Evolutionary conservation across 2,329 filamentous ascomycete species (phyloP), one percentile per base, ranked within the genome.

Genomic region (Chrysosphaeria jannelii): DNA sequence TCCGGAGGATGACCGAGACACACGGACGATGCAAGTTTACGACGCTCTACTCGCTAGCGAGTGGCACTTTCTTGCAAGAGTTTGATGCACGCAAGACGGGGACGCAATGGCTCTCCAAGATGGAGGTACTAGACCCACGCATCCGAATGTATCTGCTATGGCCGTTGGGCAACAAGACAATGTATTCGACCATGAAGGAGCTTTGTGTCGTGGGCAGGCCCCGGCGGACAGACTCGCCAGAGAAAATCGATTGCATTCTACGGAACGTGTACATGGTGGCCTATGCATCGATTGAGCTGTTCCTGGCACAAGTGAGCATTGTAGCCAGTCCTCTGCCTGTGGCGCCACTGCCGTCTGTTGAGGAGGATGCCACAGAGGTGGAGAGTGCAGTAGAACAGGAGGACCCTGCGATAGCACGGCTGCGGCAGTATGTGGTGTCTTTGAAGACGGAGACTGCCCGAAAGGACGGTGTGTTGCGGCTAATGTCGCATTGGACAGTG

Each of bases 401-500:
- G 5, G 39, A 45, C 19, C 28, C 34, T 9, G 33, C 36, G 3
- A 35, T 44, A 3, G 26, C 35, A 6, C 38, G 44, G 8, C 33
- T 47, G 19, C 39, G 42, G 5, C 37, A 38, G 23, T 45, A 43
- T 27, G 34, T 38, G 2, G 26, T 35, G 13, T 38, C 35, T 2
- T 37, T 44, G 12, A 35, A 31, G 22, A 30, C 36, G 4, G 34
- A 31, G 14, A 31, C 34, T 16, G 35, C 37, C 2, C 25, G 33
- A 14, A 30, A 30, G 4, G 25, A 21, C 1, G 34, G 29, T 6
- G 32, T 34, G 19, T 32, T 36, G n/a, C 33, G 33, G 8, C 24
- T 46, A 10, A 25, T 45, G 4, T 33, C 36, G 2, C 36, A 44
- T 20, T 47, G 44, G 44, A 36, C 36, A 10, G 33, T 36, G n/a